Percentiles rank a stretch among this genome's conserved stretches.
These are phyloP conservation scores for Barbatosphaeria neglecta DNA, from an alignment of 495 filamentous ascomycete species.

Conservation along the genomic window DNA sequence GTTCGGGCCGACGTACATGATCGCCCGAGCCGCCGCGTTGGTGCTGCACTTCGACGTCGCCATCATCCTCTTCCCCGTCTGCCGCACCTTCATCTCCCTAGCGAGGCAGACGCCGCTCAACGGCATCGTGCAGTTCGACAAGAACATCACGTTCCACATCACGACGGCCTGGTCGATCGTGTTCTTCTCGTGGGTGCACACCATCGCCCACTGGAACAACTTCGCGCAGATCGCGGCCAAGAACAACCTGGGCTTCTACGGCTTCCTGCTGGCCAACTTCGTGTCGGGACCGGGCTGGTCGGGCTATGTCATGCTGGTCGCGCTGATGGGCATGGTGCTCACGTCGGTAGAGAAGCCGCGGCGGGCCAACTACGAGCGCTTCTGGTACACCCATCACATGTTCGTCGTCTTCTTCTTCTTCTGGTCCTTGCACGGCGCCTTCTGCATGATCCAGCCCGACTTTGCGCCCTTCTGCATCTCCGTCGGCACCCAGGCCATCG, in stretches of 20 bases:
- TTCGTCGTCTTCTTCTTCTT: constrained; percentile 73
- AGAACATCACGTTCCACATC: constrained; percentile 75
- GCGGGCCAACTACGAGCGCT: constrained; percentile 63
- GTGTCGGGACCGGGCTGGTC: constrained; percentile 67
- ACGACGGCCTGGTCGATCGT: constrained; percentile 70
- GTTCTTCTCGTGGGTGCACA: constrained; percentile 72
- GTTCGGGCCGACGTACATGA: constrained; percentile 60
- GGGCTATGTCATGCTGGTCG: constrained; percentile 65
- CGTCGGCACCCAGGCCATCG: constrained; percentile 46
- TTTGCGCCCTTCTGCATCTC: constrained; percentile 55
- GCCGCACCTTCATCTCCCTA: constrained; percentile 65
- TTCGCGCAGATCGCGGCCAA: constrained; percentile 60
- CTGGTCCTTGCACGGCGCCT: constrained; percentile 69
- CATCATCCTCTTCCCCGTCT: constrained; percentile 66
- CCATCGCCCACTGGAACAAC: constrained; percentile 72
- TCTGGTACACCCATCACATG: constrained; percentile 72
- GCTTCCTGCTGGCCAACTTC: constrained; percentile 58
- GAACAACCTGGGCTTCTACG: constrained; percentile 59
- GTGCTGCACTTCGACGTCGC: constrained; percentile 67
- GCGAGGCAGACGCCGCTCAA: constrained; percentile 63
- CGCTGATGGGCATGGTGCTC: constrained; percentile 53
- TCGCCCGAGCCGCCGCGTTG: constrained; percentile 58
- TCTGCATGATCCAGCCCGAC: constrained; percentile 73
- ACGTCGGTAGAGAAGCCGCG: constrained; percentile 60
- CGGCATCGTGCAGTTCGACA: constrained; percentile 69